A percentile compares a stretch with the other conserved stretches of the same genome.
Evolutionary conservation across 148 eudicot genomes (phyloP).

Genomic region (Talinum fruticosum): DNA sequence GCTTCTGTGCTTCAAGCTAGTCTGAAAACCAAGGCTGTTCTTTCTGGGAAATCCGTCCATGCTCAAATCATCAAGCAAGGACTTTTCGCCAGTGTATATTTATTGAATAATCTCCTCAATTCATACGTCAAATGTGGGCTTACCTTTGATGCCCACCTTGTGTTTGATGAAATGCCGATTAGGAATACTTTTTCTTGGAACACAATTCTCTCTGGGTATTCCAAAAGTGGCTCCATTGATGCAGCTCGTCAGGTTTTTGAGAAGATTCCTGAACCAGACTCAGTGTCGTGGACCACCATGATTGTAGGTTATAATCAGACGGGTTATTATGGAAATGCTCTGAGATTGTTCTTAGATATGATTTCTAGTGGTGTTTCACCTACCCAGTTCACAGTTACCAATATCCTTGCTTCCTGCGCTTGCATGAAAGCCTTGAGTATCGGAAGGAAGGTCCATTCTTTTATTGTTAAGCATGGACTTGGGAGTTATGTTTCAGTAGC

Average conservation of each 20-base stretch:
- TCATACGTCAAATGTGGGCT: slow-evolving; percentile 51
- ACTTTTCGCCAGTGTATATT: slow-evolving; percentile 45
- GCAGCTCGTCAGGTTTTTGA: slow-evolving; percentile 39
- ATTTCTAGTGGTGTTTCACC: slow-evolving; percentile 36
- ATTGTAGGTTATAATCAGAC: slow-evolving; percentile 57
- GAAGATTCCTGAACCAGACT: slow-evolving; percentile 43
- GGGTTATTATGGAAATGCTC: slow-evolving; percentile 41
- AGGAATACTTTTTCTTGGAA: slow-evolving; percentile 59
- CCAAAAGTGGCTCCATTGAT: slow-evolving; percentile 48
- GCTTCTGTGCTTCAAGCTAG: slow-evolving; percentile 48
- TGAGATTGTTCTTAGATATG: slow-evolving; percentile 55
- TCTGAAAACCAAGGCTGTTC: slow-evolving; percentile 36
- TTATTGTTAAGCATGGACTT: slow-evolving; percentile 57
- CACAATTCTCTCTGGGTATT: slow-evolving; percentile 58
- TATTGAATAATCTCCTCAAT: slow-evolving; percentile 59
- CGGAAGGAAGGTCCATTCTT: slow-evolving; percentile 62
- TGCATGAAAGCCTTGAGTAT: slow-evolving; percentile 32
- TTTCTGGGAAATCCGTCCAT: slow-evolving; percentile 42
- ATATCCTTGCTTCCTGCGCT: slow-evolving; percentile 62
- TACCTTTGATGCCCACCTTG: slow-evolving; percentile 36
- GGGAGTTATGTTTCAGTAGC: slow-evolving; percentile 49
- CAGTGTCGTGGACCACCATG: slow-evolving; percentile 51
- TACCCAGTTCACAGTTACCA: slow-evolving; percentile 57
- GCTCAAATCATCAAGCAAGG: slow-evolving; percentile 56
- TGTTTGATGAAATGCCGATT: slow-evolving; percentile 55